Evolutionary conservation across 2,329 filamentous ascomycete species (phyloP).

Genomic region (Fusarium setosum): DNA sequence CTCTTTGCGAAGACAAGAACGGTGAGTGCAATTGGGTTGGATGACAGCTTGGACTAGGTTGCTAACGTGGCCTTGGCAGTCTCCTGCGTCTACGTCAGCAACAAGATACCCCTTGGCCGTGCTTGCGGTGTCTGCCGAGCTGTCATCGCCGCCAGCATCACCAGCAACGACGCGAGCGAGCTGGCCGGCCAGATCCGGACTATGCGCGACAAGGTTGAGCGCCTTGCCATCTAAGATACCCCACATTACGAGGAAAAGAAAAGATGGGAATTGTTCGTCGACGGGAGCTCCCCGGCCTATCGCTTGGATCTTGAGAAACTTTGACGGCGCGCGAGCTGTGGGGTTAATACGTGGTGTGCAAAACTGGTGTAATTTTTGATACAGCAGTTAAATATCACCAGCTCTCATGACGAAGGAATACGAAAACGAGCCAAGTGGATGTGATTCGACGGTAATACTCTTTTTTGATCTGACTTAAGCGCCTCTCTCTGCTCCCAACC

Average conservation of each 20-base stretch:
- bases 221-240: slow-evolving; percentile 83
- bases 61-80: slow-evolving; percentile 39
- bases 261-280: slow-evolving; percentile 26
- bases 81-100: slow-evolving; percentile 75
- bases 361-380: slow-evolving; percentile 19
- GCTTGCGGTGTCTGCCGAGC: slow-evolving; percentile 90
- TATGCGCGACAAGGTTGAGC: slow-evolving; percentile 95
- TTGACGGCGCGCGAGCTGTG: slow-evolving; percentile 19
- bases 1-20: slow-evolving; percentile 86
- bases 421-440: slow-evolving; percentile 38
- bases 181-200: slow-evolving; percentile 87
- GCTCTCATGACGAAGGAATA: slow-evolving; percentile 34
- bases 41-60: background rate
- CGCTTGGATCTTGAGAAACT: slow-evolving; percentile 22
- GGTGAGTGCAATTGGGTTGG: slow-evolving; percentile 35
- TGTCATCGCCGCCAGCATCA: slow-evolving; percentile 90
- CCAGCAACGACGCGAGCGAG: slow-evolving; percentile 90
- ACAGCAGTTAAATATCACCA: slow-evolving; percentile 38
- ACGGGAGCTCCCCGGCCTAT: slow-evolving; percentile 5
- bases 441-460: slow-evolving; percentile 5
- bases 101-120: slow-evolving; percentile 86
- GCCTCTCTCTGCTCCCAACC: background rate
- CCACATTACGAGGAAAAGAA: slow-evolving; percentile 28
- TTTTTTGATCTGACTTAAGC: background rate
- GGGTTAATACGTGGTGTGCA: slow-evolving; percentile 33